Percentiles rank a stretch among this genome's conserved stretches.
Evolutionary conservation across 768 basidiomycete species (phyloP).

Genomic region (Chalciporus piperatus): DNA sequence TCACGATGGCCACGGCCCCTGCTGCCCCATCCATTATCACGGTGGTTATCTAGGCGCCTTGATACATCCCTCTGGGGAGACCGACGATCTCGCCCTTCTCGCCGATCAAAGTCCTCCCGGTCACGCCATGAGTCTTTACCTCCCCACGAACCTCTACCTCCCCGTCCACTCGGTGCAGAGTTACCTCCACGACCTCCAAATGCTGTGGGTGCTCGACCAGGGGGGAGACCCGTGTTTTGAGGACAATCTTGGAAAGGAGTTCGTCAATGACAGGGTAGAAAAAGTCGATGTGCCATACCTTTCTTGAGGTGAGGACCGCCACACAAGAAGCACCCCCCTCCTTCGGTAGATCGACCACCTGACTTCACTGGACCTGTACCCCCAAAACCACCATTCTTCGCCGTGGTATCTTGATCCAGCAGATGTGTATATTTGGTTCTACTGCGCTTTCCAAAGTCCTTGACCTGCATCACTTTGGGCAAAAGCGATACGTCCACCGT

Average conservation of each 20-base stretch:
- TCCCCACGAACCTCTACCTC: slow-evolving; percentile 34
- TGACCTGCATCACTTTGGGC: slow-evolving; percentile 96
- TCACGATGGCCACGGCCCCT: slow-evolving; percentile 17
- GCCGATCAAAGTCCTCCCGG: slow-evolving; percentile 18
- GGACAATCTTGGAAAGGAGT: slow-evolving; percentile 42
- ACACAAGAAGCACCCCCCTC: slow-evolving; percentile 85
- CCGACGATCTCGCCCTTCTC: slow-evolving; percentile 22
- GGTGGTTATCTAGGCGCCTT: slow-evolving; percentile 22
- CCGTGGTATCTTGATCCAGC: slow-evolving; percentile 90
- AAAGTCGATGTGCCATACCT: slow-evolving; percentile 44
- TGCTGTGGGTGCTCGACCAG: slow-evolving; percentile 21
- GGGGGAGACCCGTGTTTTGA: slow-evolving; percentile 43
- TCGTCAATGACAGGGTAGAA: slow-evolving; percentile 5
- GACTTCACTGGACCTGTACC: slow-evolving; percentile 51
- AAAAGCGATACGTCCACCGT: slow-evolving; percentile 84
- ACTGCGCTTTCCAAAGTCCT: slow-evolving; percentile 89
- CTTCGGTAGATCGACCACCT: slow-evolving; percentile 54
- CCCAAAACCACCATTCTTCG: slow-evolving; percentile 59
- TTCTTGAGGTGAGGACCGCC: slow-evolving; percentile 93
- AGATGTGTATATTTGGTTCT: slow-evolving; percentile 96
- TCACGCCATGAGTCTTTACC: slow-evolving; percentile 36
- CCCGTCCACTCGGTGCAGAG: slow-evolving; percentile 33
- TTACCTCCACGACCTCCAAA: slow-evolving; percentile 36
- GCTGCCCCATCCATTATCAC: slow-evolving; percentile 15
- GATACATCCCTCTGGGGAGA: slow-evolving; percentile 23